Base-by-base conservation (phyloP, 1,284 basidiomycete species). In the Mixia osmundae region DNA sequence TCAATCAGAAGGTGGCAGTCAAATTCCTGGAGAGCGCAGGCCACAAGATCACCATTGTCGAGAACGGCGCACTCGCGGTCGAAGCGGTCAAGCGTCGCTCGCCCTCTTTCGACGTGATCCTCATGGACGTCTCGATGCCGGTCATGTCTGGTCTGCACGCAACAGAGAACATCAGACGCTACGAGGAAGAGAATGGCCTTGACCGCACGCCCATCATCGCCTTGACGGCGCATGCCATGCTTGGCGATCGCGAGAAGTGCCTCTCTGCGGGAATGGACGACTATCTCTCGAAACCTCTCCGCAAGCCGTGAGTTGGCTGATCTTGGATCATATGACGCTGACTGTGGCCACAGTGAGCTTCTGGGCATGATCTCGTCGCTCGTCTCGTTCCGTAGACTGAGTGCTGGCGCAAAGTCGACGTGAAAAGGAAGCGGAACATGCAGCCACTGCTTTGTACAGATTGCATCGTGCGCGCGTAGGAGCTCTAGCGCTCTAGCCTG, bases 111-210 rank as follows among this genome's bases (percentile, higher is more conserved):
- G 70, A 72, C 48, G 66, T 60, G 46, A 68, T 52, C 11, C 47
- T 91, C 71, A 95, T 97, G 91, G 89, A 97, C 52, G 79, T 95
- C 14, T 87, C 79, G 3, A 91, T 91, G 85, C 85, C 83, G 10
- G 75, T 87, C 60, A 87, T 89, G 83, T 78, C 79, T 44, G 79
- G 78, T 47, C 79, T 80, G 71, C 76, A 83, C 52, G 78, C 79
- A 2, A 83, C 79, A 0, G 71, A 76, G 31, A 64, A 69, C 38
- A 67, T 68, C 36, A 57, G 66, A 30, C 55, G 61, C 34, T 83
- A 75, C 55, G 91, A 97, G 60, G 64, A 67, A 50, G 65, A 72
- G 43, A 69, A 72, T 43, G 66, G 68, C 16, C 62, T 82, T 26
- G 59, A 70, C 19, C 66, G 72, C 6, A 82, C 75, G 8, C 89